These are phyloP conservation scores for Penicillium oxalicum DNA, from an alignment of 2,329 filamentous ascomycete species.

Conservation along the genomic window DNA sequence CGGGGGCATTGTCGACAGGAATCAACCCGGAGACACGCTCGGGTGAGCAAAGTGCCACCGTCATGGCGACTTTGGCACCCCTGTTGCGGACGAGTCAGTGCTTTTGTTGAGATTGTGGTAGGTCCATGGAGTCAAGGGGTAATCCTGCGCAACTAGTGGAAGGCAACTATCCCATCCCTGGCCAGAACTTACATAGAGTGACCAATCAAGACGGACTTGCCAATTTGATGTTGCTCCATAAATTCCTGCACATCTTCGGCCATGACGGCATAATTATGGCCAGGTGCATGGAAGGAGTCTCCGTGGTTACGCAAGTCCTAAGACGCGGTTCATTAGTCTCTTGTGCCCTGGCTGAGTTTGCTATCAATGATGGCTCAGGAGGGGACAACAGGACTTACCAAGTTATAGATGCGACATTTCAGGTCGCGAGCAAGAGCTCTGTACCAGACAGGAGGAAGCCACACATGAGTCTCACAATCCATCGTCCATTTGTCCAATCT, in stretches of 20 bases:
- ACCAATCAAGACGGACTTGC: conserved; percentile 71
- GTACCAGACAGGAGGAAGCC: conserved; percentile 3
- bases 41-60: conserved; percentile 67
- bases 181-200: conserved; percentile 70
- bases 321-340: neutral
- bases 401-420: conserved; percentile 70
- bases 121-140: too few species aligned
- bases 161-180: neutral
- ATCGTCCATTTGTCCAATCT: too few species aligned
- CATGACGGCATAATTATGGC: conserved; percentile 76
- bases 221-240: conserved; percentile 64
- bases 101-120: too few species aligned
- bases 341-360: neutral
- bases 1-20: conserved; percentile 85
- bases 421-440: conserved; percentile 73
- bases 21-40: conserved; percentile 64
- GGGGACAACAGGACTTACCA: conserved; percentile 49
- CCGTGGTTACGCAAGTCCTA: conserved; percentile 92
- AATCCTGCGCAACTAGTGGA: too few species aligned
- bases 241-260: conserved; percentile 78
- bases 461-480: too few species aligned
- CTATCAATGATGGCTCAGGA: too few species aligned
- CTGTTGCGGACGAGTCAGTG: conserved; percentile 32
- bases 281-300: conserved; percentile 69
- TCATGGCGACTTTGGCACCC: conserved; percentile 92